Evolutionary conservation across 352 stramenopile species (phyloP), one percentile per base, ranked within the genome.

Genomic region (Saprolegnia parasitica): DNA sequence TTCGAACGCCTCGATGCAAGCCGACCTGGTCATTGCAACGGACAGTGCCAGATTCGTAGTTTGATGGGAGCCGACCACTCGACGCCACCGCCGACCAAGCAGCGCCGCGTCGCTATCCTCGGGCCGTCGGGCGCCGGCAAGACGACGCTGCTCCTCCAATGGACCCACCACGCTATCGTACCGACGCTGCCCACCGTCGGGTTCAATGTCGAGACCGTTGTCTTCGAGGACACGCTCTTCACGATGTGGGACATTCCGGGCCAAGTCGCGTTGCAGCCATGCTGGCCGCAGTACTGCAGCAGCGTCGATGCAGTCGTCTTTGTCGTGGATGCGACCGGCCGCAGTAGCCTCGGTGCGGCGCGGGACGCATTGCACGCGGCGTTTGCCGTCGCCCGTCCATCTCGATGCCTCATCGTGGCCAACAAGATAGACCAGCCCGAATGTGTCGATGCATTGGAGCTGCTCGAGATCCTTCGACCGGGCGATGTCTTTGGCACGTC

Each of bases 181-280:
- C 47, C 47, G n/a, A 64, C 74, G 21, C 64, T 80, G 20, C 74
- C 74, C 0, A 80, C 75, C n/a, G 72, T 81, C 49, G 75, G 75
- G 10, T 80, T 35, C 55, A 80, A 84, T 56, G 73, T 84, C 11
- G 76, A 84, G 61, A 64, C 39, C 56, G 56, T 84, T 32, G 20
- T 68, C 16, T 79, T 73, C 73, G 68, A 77, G 40, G 73, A 79
- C 21, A 47, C 73, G 21, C n/a, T 5, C 8, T 72, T 72, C 40
- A 72, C 64, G 21, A 56, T 72, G 26, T 72, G 67, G 67, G 67
- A 72, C 65, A 23, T 72, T 40, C 5, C 42, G 2, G 67, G 65
- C 11, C 55, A 71, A 57, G 29, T 35, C 29, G 29, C 29, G 2
- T 35, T 35, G 29, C 29, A 35, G 29, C 29, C 29, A 5, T 35